These are phyloP conservation scores for Lippia alba DNA, from an alignment of 305 asterid species.

Conservation along the genomic window DNA sequence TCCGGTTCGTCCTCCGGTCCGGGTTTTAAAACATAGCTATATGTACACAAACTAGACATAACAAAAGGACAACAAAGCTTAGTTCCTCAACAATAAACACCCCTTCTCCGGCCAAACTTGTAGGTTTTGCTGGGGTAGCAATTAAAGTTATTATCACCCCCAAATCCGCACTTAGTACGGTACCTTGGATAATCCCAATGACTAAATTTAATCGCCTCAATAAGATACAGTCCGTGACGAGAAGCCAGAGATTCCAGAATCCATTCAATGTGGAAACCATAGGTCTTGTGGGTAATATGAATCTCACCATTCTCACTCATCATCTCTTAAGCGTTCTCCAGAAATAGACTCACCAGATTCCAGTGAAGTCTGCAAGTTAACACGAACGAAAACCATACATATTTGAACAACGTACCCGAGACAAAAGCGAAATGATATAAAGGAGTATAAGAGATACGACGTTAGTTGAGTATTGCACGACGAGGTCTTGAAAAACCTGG, in stretches of 20 bases:
- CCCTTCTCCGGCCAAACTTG: neutral
- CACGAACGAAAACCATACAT: neutral
- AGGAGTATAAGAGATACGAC: neutral
- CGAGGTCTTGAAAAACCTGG: slow-evolving; percentile 30
- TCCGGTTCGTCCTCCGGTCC: too few species aligned
- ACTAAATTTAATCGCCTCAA: too few species aligned
- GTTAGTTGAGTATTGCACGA: neutral
- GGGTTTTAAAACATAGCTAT: too few species aligned
- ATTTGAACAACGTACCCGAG: too few species aligned
- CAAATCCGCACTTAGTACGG: too few species aligned
- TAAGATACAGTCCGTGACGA: neutral
- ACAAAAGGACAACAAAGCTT: too few species aligned
- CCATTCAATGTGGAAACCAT: slow-evolving; percentile 34
- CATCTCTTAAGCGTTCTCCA: slow-evolving; percentile 40
- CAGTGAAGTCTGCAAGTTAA: slow-evolving; percentile 30
- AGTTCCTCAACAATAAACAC: too few species aligned
- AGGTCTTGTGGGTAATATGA: slow-evolving; percentile 48
- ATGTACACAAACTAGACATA: too few species aligned
- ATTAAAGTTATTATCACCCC: too few species aligned
- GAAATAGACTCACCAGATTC: slow-evolving; percentile 29
- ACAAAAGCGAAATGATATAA: neutral
- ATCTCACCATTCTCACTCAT: slow-evolving; percentile 37
- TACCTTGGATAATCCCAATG: too few species aligned
- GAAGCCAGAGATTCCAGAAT: slow-evolving; percentile 21
- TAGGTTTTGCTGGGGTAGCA: too few species aligned